Conservation (phyloP, 2,329 filamentous ascomycete genomes). For the Didymella arachidicola region DNA sequence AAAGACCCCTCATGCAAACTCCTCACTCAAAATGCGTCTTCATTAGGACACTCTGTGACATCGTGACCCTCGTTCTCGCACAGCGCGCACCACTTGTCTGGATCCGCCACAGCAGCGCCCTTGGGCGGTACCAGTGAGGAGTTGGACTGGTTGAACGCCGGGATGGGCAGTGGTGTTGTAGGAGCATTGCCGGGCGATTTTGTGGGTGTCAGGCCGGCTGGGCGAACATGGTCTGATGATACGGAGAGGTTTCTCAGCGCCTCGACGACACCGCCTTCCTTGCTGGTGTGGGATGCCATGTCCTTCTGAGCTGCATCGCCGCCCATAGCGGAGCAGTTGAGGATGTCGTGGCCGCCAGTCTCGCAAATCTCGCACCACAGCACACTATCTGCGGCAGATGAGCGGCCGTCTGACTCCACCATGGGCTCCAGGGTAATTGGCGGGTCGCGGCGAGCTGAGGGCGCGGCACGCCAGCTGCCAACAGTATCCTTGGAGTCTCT, state of each 20-base stretch:
- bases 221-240: conserved; percentile 40
- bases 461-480: conserved; percentile 60
- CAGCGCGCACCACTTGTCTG: conserved; percentile 93
- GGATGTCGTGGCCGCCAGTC: conserved; percentile 87
- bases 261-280: conserved; percentile 45
- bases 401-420: conserved; percentile 70
- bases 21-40: conserved; percentile 68
- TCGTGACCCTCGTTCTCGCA: conserved; percentile 97
- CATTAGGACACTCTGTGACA: conserved; percentile 92
- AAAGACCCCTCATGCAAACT: conserved; percentile 1
- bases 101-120: conserved; percentile 61
- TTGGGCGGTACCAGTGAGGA: conserved; percentile 46
- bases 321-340: conserved; percentile 91
- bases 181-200: conserved; percentile 49
- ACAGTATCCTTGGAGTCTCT: conserved; percentile 73
- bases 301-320: conserved; percentile 55
- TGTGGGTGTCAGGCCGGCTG: conserved; percentile 40
- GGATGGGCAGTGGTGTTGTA: conserved; percentile 46
- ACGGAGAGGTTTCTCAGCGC: conserved; percentile 46
- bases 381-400: conserved; percentile 70
- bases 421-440: conserved; percentile 69
- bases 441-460: conserved; percentile 38
- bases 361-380: conserved; percentile 98
- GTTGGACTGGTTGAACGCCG: conserved; percentile 39
- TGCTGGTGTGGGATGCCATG: conserved; percentile 28